A percentile compares a stretch with the other conserved stretches of the same genome.
Conservation (phyloP, 208 protist genomes). For the Leishmania tarentolae region DNA sequence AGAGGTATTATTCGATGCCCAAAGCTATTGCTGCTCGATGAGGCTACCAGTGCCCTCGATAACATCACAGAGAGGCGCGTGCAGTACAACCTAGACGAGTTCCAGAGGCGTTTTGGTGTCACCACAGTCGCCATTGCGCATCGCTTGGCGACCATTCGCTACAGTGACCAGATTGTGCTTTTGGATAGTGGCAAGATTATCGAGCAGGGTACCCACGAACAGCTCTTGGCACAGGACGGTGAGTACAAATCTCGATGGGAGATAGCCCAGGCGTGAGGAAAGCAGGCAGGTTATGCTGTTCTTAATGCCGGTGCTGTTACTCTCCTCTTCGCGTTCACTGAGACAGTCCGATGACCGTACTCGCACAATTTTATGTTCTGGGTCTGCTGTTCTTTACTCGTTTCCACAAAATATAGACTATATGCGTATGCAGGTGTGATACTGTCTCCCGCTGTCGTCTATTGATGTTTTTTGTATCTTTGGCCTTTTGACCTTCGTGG, state of each 20-base stretch:
- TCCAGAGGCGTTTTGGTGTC: constrained; percentile 40
- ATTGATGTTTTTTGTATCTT: not conserved
- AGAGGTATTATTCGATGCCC: constrained; percentile 66
- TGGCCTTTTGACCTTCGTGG: not conserved
- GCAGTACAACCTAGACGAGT: constrained; percentile 63
- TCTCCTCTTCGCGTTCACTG: not conserved
- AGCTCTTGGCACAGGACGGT: constrained; percentile 65
- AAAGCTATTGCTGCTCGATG: constrained; percentile 78
- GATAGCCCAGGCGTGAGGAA: constrained; percentile 32
- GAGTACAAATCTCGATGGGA: constrained; percentile 80
- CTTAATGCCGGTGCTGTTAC: not conserved
- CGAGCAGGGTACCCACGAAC: constrained; percentile 73
- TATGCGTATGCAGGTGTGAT: not conserved
- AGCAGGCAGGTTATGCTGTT: not conserved
- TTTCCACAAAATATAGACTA: too few relatives aligned
- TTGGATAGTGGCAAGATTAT: constrained; percentile 79
- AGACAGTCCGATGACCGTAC: not conserved
- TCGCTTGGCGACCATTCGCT: constrained; percentile 78
- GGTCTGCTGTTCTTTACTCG: not conserved
- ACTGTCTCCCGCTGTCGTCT: not conserved
- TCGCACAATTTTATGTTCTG: not conserved
- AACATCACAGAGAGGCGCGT: constrained; percentile 77
- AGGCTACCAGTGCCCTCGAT: constrained; percentile 86
- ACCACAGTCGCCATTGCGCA: constrained; percentile 86
- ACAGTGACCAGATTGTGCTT: constrained; percentile 74